Evolutionary conservation across 179 eudicot genomes (phyloP).

Genomic region (Carnegiea gigantea): DNA sequence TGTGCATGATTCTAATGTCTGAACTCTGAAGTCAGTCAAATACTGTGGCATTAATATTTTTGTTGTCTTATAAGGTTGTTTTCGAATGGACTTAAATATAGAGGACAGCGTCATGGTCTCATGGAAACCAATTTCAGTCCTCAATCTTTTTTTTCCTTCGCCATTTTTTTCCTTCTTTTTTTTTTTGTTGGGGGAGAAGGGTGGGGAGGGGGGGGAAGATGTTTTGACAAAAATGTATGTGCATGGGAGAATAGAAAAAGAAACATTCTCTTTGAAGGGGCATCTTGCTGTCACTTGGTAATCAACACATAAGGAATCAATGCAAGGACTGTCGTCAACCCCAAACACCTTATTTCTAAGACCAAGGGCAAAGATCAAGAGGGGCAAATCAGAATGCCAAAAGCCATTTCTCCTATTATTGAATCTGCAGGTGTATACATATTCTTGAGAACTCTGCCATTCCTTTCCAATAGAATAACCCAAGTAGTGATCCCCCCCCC

Average conservation of each 20-base stretch:
- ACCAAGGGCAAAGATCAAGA: not conserved
- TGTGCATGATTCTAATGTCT: not conserved
- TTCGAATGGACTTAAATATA: not conserved
- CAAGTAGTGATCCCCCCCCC: not conserved
- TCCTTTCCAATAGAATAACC: not conserved
- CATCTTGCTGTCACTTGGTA: not conserved
- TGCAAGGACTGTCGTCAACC: not conserved
- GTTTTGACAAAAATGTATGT: not conserved
- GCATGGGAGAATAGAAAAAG: not conserved
- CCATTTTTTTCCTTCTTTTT: too few relatives aligned
- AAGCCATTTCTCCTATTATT: not conserved
- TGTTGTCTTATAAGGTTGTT: not conserved
- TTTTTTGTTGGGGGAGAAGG: too few relatives aligned
- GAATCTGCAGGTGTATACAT: not conserved
- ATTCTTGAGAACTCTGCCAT: not conserved
- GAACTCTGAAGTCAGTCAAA: not conserved
- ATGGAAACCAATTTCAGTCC: not conserved
- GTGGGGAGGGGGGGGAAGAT: too few relatives aligned
- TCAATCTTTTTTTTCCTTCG: not conserved
- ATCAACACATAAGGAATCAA: not conserved
- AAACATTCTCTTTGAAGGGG: not conserved
- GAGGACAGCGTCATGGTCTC: not conserved
- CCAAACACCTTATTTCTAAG: not conserved
- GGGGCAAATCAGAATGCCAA: not conserved
- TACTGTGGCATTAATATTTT: not conserved